Conservation (phyloP, 768 basidiomycete species). For the Tephrocybe sp. region DNA sequence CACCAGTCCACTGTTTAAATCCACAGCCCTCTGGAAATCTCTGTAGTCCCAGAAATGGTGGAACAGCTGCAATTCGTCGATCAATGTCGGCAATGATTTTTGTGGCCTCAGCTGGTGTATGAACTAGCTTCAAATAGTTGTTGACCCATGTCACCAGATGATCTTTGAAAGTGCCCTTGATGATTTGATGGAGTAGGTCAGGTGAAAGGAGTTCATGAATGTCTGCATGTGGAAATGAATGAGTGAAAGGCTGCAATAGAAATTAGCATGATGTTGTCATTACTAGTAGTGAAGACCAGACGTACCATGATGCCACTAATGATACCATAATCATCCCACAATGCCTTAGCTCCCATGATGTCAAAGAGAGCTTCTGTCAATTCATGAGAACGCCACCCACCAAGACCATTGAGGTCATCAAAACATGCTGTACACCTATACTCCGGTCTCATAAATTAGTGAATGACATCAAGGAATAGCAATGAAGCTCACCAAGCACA, state of each 20-base stretch:
- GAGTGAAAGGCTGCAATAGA: slow-evolving; percentile 27
- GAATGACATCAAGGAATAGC: too few relatives aligned
- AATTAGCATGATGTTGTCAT: background rate
- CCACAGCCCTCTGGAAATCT: slow-evolving; percentile 10
- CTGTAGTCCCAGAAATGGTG: slow-evolving; percentile 8
- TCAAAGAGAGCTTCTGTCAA: slow-evolving; percentile 20
- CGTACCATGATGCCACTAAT: slow-evolving; percentile 25
- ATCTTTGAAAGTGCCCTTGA: slow-evolving; percentile 31
- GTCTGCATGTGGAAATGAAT: slow-evolving; percentile 25
- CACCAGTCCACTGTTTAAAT: slow-evolving; percentile 20
- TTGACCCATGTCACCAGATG: slow-evolving; percentile 29
- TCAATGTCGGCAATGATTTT: slow-evolving; percentile 29
- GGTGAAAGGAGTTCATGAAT: slow-evolving; percentile 27
- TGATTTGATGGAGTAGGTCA: slow-evolving; percentile 30
- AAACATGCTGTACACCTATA: slow-evolving; percentile 17
- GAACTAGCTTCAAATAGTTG: slow-evolving; percentile 18
- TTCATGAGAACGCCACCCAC: slow-evolving; percentile 12
- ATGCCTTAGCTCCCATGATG: slow-evolving; percentile 9
- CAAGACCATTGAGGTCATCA: slow-evolving; percentile 21
- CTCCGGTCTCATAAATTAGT: too few relatives aligned
- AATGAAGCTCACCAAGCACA: slow-evolving; percentile 28
- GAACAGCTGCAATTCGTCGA: slow-evolving; percentile 14
- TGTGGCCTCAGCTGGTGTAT: slow-evolving; percentile 14
- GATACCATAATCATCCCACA: slow-evolving; percentile 29
- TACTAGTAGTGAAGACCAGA: too few relatives aligned